Percentiles rank a stretch among this genome's conserved stretches.
These are phyloP conservation scores for Tulasnella sp. DNA, from an alignment of 768 basidiomycete species.

Conservation along the genomic window DNA sequence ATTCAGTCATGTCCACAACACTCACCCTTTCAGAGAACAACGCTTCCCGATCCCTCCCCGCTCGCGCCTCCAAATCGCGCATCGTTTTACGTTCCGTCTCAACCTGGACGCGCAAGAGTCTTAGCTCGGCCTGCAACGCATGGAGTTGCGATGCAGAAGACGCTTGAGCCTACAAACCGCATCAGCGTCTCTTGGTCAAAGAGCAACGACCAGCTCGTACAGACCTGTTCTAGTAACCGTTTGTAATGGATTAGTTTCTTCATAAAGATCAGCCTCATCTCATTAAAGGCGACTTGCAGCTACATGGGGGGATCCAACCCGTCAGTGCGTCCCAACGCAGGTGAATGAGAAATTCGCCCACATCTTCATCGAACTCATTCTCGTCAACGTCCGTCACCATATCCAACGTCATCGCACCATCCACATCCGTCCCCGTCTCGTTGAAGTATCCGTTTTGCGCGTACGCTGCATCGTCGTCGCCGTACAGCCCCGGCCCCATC, in stretches of 20 bases:
- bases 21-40: conserved; percentile 6
- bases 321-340: neutral
- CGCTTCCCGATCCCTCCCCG: conserved; percentile 13
- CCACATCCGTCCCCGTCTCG: neutral
- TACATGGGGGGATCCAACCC: conserved; percentile 18
- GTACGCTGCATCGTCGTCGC: neutral
- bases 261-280: conserved; percentile 33
- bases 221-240: conserved; percentile 56
- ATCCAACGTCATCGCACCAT: conserved; percentile 13
- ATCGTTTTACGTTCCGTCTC: conserved; percentile 18
- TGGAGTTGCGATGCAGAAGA: conserved; percentile 71
- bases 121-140: conserved; percentile 70
- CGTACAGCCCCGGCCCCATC: conserved; percentile 5
- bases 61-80: conserved; percentile 9
- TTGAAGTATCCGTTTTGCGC: neutral
- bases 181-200: neutral
- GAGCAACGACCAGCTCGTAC: neutral
- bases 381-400: conserved; percentile 18
- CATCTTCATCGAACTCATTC: conserved; percentile 18
- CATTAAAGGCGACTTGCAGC: conserved; percentile 36
- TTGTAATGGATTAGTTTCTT: conserved; percentile 60
- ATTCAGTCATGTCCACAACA: neutral
- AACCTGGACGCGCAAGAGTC: conserved; percentile 43
- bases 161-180: conserved; percentile 40
- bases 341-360: neutral